Percentiles rank a stretch among this genome's conserved stretches.
Evolutionary conservation across 2,329 filamentous ascomycete species (phyloP).

Genomic region (Scytalidium sp.): DNA sequence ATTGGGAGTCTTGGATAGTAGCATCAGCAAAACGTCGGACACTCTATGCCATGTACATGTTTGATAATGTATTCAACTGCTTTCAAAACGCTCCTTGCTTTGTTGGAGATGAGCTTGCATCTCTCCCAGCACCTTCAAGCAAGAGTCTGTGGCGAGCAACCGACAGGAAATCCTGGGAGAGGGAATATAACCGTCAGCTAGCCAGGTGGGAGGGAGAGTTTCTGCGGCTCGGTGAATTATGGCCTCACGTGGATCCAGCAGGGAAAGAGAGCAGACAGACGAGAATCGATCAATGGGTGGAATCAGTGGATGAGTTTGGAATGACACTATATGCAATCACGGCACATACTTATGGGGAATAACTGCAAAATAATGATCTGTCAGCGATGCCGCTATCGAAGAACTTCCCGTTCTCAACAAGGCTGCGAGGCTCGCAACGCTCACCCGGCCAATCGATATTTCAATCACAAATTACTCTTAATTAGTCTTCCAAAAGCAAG

Average conservation of each 20-base stretch:
- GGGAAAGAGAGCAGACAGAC: slow-evolving; percentile 27
- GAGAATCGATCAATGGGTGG: slow-evolving; percentile 47
- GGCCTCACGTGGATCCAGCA: slow-evolving; percentile 35
- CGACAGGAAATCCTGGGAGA: slow-evolving; percentile 37
- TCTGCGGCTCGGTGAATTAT: slow-evolving; percentile 49
- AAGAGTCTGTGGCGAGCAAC: slow-evolving; percentile 41
- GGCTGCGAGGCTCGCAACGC: too few species aligned
- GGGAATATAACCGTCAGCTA: slow-evolving; percentile 38
- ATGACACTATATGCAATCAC: slow-evolving; percentile 38
- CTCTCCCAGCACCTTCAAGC: slow-evolving; percentile 38
- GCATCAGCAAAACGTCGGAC: slow-evolving; percentile 50
- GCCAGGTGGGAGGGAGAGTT: slow-evolving; percentile 37
- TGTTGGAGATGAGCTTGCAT: slow-evolving; percentile 45
- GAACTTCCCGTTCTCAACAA: too few species aligned
- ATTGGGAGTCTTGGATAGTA: slow-evolving; percentile 52
- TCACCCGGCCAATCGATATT: too few species aligned
- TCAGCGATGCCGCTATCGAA: too few species aligned
- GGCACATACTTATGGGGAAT: slow-evolving; percentile 39
- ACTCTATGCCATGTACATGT: slow-evolving; percentile 49
- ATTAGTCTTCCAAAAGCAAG: too few species aligned
- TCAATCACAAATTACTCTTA: too few species aligned
- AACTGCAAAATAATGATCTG: slow-evolving; percentile 6
- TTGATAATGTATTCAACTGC: slow-evolving; percentile 46
- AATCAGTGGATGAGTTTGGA: slow-evolving; percentile 49
- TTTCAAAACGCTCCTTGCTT: slow-evolving; percentile 43